Percentiles rank a stretch among this genome's conserved stretches.
These are phyloP conservation scores for Corinectria fuckeliana DNA, from an alignment of 2,329 filamentous ascomycete species.

Conservation along the genomic window DNA sequence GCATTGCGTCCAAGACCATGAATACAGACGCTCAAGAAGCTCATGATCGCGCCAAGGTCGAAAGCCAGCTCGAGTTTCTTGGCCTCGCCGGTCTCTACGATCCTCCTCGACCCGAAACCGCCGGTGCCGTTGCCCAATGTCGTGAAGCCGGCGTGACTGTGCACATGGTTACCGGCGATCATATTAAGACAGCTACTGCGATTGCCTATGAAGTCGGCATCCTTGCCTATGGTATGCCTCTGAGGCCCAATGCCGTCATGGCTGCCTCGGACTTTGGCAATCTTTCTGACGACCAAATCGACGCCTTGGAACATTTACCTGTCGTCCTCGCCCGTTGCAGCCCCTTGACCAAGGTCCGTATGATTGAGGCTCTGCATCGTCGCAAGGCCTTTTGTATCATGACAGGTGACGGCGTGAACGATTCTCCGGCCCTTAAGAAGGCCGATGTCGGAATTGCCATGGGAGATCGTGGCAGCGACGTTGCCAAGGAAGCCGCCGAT, in stretches of 20 bases:
- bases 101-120: slow-evolving; percentile 72
- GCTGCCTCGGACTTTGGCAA: slow-evolving; percentile 67
- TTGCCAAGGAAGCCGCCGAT: slow-evolving; percentile 82
- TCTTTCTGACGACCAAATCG: slow-evolving; percentile 67
- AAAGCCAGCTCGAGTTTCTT: slow-evolving; percentile 66
- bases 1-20: slow-evolving; percentile 63
- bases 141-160: slow-evolving; percentile 68
- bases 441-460: slow-evolving; percentile 80
- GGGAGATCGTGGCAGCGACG: slow-evolving; percentile 73
- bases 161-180: slow-evolving; percentile 74
- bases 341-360: slow-evolving; percentile 74
- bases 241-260: slow-evolving; percentile 60
- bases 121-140: slow-evolving; percentile 64
- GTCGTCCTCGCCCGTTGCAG: slow-evolving; percentile 74
- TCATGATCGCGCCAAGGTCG: slow-evolving; percentile 59
- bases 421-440: slow-evolving; percentile 74
- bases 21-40: slow-evolving; percentile 44
- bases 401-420: slow-evolving; percentile 79
- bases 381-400: slow-evolving; percentile 73
- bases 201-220: slow-evolving; percentile 72
- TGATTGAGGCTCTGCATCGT: slow-evolving; percentile 76
- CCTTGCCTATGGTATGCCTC: slow-evolving; percentile 47
- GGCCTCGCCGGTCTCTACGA: slow-evolving; percentile 77
- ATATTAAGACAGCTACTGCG: slow-evolving; percentile 70
- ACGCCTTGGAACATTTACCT: slow-evolving; percentile 65